Conservation (phyloP, 208 protist species). For the Crithidia sp. region DNA sequence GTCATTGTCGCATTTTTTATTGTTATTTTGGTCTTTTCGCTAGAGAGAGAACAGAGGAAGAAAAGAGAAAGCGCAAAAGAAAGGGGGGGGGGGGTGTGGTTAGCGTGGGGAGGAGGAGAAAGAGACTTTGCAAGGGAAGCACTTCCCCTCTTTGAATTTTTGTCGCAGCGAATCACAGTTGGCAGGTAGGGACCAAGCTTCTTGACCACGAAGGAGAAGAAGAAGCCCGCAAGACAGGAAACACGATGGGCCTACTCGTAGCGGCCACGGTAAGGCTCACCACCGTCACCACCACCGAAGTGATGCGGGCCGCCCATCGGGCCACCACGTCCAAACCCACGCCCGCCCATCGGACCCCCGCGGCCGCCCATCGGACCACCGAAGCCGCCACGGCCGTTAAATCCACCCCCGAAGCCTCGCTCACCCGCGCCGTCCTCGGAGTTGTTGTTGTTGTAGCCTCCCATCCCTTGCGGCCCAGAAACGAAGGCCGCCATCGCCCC, state of each 20-base stretch:
- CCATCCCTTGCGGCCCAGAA: background rate
- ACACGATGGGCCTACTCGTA: background rate
- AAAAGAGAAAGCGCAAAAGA: background rate
- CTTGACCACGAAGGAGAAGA: too few relatives aligned
- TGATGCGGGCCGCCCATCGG: conserved; percentile 6
- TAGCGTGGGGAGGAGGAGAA: too few relatives aligned
- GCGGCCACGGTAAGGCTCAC: conserved; percentile 5
- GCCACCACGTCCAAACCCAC: background rate
- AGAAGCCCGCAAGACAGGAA: background rate
- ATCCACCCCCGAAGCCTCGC: background rate
- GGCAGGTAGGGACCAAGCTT: too few relatives aligned
- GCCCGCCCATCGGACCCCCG: background rate
- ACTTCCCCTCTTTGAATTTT: too few relatives aligned
- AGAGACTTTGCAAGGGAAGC: too few relatives aligned
- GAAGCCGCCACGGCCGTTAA: background rate
- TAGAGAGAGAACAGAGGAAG: background rate
- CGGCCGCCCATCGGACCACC: background rate
- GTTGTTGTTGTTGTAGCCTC: conserved; percentile 6
- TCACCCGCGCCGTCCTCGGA: background rate
- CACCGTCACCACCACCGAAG: conserved; percentile 1
- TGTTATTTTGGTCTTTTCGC: too few relatives aligned
- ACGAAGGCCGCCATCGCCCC: background rate
- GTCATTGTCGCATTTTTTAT: too few relatives aligned
- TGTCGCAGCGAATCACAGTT: too few relatives aligned
- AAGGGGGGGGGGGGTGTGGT: background rate